These are phyloP conservation scores for Colletotrichum ledebouriae DNA, from an alignment of 2,329 filamentous ascomycete species.

Conservation along the genomic window DNA sequence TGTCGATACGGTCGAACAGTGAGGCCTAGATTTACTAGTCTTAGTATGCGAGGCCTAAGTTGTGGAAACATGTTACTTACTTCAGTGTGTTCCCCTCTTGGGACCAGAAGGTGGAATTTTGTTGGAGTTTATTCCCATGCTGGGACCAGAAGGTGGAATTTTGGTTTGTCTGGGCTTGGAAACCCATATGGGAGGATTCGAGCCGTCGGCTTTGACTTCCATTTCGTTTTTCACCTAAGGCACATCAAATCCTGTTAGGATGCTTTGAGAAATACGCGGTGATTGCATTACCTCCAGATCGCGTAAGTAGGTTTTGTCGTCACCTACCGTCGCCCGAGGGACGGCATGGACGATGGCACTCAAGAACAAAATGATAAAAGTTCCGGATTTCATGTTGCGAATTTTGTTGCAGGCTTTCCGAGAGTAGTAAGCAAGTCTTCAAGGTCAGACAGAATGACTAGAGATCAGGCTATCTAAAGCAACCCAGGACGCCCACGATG, in stretches of 20 bases:
- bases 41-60: fast-evolving
- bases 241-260: fast-evolving
- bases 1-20: too few species aligned
- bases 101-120: constrained; percentile 7
- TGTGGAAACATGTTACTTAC: fast-evolving
- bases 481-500: neutral
- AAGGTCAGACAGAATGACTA: too few species aligned
- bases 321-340: constrained; percentile 8
- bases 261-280: fast-evolving
- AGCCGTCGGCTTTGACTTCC: neutral
- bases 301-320: neutral
- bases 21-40: too few species aligned
- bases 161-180: neutral
- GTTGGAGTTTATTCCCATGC: neutral
- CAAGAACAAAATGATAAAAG: neutral
- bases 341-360: constrained; percentile 14
- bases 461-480: too few species aligned
- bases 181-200: neutral
- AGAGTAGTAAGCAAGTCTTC: too few species aligned
- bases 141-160: constrained; percentile 6
- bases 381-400: neutral
- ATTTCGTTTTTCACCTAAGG: constrained; percentile 1
- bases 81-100: neutral
- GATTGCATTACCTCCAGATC: neutral
- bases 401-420: too few species aligned